These are phyloP conservation scores for Citrullus colocynthis DNA, from an alignment of 306 rosid genomes.

Conservation along the genomic window DNA sequence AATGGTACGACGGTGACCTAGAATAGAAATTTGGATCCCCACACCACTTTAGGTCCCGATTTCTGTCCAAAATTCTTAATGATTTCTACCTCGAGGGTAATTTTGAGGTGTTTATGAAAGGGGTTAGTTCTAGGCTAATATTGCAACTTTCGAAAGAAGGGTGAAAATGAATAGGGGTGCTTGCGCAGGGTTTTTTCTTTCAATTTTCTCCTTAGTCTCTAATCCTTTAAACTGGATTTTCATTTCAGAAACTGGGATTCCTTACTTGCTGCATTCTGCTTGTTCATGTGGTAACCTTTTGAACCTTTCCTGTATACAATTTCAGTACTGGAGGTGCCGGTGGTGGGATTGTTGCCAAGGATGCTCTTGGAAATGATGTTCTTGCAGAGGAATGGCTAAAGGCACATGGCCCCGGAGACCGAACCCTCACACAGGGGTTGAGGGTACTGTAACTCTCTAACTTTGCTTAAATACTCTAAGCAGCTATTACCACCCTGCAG, in stretches of 20 bases:
- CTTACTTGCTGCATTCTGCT: background rate
- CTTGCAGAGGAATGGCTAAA: constrained; percentile 69
- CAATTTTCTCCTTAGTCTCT: too few species aligned
- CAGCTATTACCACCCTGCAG: background rate
- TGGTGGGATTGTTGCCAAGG: constrained; percentile 67
- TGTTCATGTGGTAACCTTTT: background rate
- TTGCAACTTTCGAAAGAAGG: too few species aligned
- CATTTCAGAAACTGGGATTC: background rate
- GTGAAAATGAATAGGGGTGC: too few species aligned
- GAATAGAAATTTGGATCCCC: too few species aligned
- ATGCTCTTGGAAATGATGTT: constrained; percentile 82
- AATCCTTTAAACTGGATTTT: background rate
- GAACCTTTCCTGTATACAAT: background rate
- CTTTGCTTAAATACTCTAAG: background rate
- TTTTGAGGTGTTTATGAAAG: too few species aligned
- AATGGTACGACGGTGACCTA: too few species aligned
- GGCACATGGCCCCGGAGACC: constrained; percentile 76
- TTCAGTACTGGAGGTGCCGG: constrained; percentile 52
- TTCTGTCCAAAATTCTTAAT: too few species aligned
- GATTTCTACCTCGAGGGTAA: too few species aligned
- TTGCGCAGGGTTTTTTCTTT: too few species aligned
- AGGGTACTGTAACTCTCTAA: constrained; percentile 30
- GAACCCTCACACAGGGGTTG: constrained; percentile 87
- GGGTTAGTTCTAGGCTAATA: too few species aligned
- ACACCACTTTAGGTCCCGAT: too few species aligned